phyloP scores from a whole-genome alignment of 2,329 filamentous ascomycete species.

The Microdochium trichocladiopsis region DNA sequence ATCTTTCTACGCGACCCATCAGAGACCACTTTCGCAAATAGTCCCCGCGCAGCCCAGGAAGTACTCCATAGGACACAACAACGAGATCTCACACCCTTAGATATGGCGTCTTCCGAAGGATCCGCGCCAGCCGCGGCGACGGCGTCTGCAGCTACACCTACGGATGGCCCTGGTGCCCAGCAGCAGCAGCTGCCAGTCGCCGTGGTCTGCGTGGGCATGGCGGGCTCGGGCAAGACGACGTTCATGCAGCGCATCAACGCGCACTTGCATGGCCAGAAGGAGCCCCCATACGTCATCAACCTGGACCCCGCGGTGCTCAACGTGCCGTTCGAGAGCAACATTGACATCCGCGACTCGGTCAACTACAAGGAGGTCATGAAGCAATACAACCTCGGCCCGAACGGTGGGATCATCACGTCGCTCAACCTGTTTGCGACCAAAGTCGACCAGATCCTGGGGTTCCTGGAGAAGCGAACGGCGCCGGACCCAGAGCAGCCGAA shows the following conservation, averaged over 20 bases:
- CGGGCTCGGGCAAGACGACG: slow-evolving; percentile 97
- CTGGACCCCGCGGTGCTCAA: slow-evolving; percentile 91
- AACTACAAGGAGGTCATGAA: slow-evolving; percentile 99
- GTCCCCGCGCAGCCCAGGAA: too few species aligned
- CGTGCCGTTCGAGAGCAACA: slow-evolving; percentile 93
- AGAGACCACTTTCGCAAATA: not conserved
- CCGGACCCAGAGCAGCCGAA: slow-evolving; percentile 54
- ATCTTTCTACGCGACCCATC: not conserved
- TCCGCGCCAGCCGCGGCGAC: slow-evolving; percentile 3
- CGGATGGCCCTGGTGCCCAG: not conserved
- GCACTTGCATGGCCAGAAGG: slow-evolving; percentile 73
- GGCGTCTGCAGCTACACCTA: slow-evolving; percentile 3
- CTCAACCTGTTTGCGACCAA: slow-evolving; percentile 97
- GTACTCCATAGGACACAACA: not conserved
- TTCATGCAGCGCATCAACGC: slow-evolving; percentile 99
- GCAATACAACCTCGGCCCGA: slow-evolving; percentile 95
- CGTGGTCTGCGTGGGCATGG: slow-evolving; percentile 96
- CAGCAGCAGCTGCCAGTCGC: slow-evolving; percentile 49
- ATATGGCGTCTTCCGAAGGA: slow-evolving; percentile 1
- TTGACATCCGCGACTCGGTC: slow-evolving; percentile 96
- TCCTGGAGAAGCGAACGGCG: slow-evolving; percentile 82
- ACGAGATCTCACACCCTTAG: not conserved
- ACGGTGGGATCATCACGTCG: slow-evolving; percentile 92
- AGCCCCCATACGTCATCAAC: slow-evolving; percentile 91
- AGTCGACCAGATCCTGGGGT: slow-evolving; percentile 84